Evolutionary conservation across 257 asterid species (phyloP).

Genomic region (Craterostigma plantagineum): DNA sequence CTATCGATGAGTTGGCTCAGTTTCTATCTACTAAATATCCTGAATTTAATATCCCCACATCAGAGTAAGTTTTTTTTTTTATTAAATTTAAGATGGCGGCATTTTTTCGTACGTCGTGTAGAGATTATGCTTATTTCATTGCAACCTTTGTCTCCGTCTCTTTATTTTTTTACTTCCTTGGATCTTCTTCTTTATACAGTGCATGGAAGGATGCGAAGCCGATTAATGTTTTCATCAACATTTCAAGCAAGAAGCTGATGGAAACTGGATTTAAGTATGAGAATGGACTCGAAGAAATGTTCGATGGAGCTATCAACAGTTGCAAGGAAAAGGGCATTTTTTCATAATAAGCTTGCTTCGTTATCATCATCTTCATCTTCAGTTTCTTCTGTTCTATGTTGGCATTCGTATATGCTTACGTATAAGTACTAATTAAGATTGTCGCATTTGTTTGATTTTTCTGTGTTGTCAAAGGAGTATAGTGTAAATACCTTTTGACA

Average conservation of each 20-base stretch:
- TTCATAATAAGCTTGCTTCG: slow-evolving; percentile 6
- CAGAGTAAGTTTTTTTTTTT: slow-evolving; percentile 18
- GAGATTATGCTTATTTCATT: background rate
- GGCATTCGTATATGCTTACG: too few species aligned
- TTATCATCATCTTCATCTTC: background rate
- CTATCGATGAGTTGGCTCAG: slow-evolving; percentile 12
- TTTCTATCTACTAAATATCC: slow-evolving; percentile 24
- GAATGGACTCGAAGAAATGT: slow-evolving; percentile 30
- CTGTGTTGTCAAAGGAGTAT: too few species aligned
- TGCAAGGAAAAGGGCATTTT: slow-evolving; percentile 25
- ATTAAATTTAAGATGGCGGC: background rate
- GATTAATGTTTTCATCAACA: slow-evolving; percentile 4
- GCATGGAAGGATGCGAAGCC: slow-evolving; percentile 11
- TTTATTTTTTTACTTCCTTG: too few species aligned
- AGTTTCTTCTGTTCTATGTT: too few species aligned
- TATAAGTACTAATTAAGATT: too few species aligned
- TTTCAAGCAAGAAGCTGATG: slow-evolving; percentile 21
- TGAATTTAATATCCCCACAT: slow-evolving; percentile 16
- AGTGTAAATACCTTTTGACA: too few species aligned
- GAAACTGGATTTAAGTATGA: slow-evolving; percentile 23
- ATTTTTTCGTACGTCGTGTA: background rate
- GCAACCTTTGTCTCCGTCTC: too few species aligned
- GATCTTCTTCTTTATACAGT: slow-evolving; percentile 6
- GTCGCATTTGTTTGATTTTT: too few species aligned
- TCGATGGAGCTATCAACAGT: slow-evolving; percentile 23